Base-by-base conservation (phyloP, 805 yeast species). In the Candida coquimbonensis region DNA sequence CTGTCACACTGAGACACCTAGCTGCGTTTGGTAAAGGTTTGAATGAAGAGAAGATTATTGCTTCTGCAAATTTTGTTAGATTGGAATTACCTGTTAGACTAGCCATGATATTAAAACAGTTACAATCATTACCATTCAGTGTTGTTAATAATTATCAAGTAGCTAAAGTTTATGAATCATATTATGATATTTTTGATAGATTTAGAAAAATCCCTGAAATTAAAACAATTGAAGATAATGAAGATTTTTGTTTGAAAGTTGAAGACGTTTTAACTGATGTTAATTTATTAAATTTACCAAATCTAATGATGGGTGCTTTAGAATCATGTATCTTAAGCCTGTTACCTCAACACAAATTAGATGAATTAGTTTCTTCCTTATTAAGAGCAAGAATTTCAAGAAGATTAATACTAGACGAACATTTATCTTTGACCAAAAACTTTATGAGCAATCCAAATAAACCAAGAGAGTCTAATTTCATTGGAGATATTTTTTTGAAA, bases 341-440 rank as follows among this genome's bases (percentile, higher is more conserved):
- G 7, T 73, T 84, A 56, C 82, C 88, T 4, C 81, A 78, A 47
- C 64, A 69, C 2, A 69, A 81, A 39, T 65, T 91, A 52, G 96
- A 91, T 58, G 69, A 66, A 16, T 78, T 90, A 56, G 78, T 90
- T 74, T 80, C 89, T 12, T 74, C 83, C 6, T 75, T 89, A 73
- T 66, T 91, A 38, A 72, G 96, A 45, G 87, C 95, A 5, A 76
- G 99, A 58, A 87, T 91, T 36, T 83, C 95, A 53, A 73, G 99
- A 66, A 72, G 98, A 54, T 83, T 91, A 40, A 83, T 91, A 51
- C 87, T 88, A 38, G 96, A 91, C 66, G 96, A 91, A 61, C 98
- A 93, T 66, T 66, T 87, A 35, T 80, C 93, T 9, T 73, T 93
- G 43, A 78, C 95, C 0, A 75, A 80, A 33, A 77, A 84, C 49